Evolutionary conservation across 371 early-diverging fungal species (phyloP).

Genomic region (Lichtheimia hyalospora): DNA sequence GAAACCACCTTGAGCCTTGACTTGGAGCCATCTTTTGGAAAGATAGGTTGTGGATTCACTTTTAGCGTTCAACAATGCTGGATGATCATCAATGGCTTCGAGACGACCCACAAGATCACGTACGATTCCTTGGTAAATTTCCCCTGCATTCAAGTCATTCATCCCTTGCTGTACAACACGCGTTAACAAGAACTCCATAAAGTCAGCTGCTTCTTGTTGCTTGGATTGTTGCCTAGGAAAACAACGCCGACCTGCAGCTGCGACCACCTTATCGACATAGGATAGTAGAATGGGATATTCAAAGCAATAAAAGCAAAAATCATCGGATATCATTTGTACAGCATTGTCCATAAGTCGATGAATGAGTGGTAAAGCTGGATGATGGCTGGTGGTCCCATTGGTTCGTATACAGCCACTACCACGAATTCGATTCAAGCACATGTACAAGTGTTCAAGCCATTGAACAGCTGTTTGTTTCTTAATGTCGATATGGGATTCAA

Average conservation of each 20-base stretch:
- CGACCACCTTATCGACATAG: constrained; percentile 43
- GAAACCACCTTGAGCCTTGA: constrained; percentile 40
- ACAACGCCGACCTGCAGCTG: constrained; percentile 19
- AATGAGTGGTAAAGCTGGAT: constrained; percentile 23
- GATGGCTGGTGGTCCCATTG: constrained; percentile 35
- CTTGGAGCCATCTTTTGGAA: constrained; percentile 20
- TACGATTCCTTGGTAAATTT: constrained; percentile 46
- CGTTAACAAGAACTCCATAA: constrained; percentile 41
- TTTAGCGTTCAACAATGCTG: constrained; percentile 33
- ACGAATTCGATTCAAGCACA: constrained; percentile 18
- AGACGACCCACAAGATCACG: constrained; percentile 45
- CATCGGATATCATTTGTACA: constrained; percentile 17
- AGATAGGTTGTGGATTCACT: constrained; percentile 35
- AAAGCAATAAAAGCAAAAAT: constrained; percentile 47
- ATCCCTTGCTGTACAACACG: constrained; percentile 42
- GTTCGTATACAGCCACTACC: constrained; percentile 8
- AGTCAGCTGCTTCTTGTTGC: constrained; percentile 31
- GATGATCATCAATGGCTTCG: constrained; percentile 42
- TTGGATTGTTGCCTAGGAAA: too few relatives aligned
- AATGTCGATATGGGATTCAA: constrained; percentile 17
- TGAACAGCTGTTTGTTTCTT: constrained; percentile 45
- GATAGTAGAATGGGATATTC: constrained; percentile 51
- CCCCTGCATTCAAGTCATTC: constrained; percentile 33
- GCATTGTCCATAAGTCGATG: constrained; percentile 26
- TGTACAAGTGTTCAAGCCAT: constrained; percentile 36